These are phyloP conservation scores for Rhodosporidiobolus sp. DNA, from an alignment of 768 basidiomycete species.

Conservation along the genomic window DNA sequence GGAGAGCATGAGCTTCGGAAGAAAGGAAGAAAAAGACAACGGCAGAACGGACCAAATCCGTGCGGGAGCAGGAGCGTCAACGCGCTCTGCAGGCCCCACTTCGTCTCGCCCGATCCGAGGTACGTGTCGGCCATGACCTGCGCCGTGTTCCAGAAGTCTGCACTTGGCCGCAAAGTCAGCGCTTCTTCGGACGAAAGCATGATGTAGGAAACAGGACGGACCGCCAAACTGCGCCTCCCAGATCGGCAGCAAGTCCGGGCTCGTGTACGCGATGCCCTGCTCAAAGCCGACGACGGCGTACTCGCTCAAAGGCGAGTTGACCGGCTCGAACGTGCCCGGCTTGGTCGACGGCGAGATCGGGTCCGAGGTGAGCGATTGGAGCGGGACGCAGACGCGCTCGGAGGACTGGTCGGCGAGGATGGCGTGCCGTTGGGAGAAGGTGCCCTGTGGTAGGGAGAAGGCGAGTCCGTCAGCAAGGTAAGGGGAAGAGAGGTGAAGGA, in stretches of 20 bases:
- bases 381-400: slow-evolving; percentile 72
- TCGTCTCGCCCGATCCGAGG: slow-evolving; percentile 79
- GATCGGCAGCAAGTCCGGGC: slow-evolving; percentile 72
- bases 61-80: slow-evolving; percentile 82
- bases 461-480: not conserved
- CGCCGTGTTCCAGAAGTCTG: slow-evolving; percentile 90
- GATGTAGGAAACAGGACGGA: not conserved
- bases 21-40: too few species aligned
- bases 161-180: slow-evolving; percentile 54
- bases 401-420: slow-evolving; percentile 87
- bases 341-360: slow-evolving; percentile 15
- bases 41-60: slow-evolving; percentile 54
- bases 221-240: slow-evolving; percentile 77
- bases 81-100: slow-evolving; percentile 90
- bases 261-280: slow-evolving; percentile 85
- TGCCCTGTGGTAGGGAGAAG: slow-evolving; percentile 10
- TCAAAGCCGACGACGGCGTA: slow-evolving; percentile 60
- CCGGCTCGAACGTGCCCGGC: slow-evolving; percentile 52
- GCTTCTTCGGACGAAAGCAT: not conserved
- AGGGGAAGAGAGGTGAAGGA: slow-evolving; percentile 50
- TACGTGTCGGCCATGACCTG: slow-evolving; percentile 88
- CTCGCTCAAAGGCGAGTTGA: slow-evolving; percentile 40
- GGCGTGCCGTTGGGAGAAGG: slow-evolving; percentile 60
- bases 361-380: slow-evolving; percentile 59
- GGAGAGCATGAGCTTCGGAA: not conserved